Evolutionary conservation across 148 eudicot genomes (phyloP), one percentile per base, ranked within the genome.

Genomic region (Spergularia bocconei): DNA sequence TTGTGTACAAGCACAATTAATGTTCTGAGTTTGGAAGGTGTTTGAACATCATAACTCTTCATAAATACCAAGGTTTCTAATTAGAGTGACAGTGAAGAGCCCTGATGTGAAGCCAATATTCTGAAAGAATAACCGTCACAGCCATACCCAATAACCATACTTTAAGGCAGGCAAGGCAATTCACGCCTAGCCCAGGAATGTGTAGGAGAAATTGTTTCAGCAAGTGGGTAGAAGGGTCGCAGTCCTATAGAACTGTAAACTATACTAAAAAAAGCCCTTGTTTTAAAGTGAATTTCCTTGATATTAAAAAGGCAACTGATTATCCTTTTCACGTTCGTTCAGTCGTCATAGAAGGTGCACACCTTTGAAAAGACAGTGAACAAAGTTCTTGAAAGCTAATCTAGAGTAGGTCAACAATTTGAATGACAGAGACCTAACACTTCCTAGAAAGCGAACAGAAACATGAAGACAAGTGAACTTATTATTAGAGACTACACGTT

Each of bases 291-390:
- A 64, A 23, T 25, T 25, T 33, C 20, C 13, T 56, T 12, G 50
- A 13, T 36, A 20, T 70, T 11, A 33, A 56, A 67, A 51, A 13
- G 51, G 36, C 41, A 52, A 21, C n/a, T 62, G 21, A 62, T 77
- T 29, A 70, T 59, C 44, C 56, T 59, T 50, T 72, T 36, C 52
- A 11, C 1, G 20, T 64, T 36, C 15, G 69, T 70, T 71, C 64
- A 68, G 13, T n/a, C n/a, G 80, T 78, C 63, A 63, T 63, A 10
- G 20, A 66, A 55, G 33, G 16, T 2, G 15, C n/a, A 63, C 15
- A 38, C 44, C 67, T 21, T n/a, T 47, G 23, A 41, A n/a, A 66
- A 19, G 53, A 66, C 25, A 69, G 13, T 13, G 12, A 25, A 19
- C 5, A 39, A 39, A 72, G 63, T 41, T 72, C 50, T 56, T 55